Evolutionary conservation across 805 yeast genomes (phyloP), one percentile per base, ranked within the genome.

Genomic region (Priceomyces fermenticarens): DNA sequence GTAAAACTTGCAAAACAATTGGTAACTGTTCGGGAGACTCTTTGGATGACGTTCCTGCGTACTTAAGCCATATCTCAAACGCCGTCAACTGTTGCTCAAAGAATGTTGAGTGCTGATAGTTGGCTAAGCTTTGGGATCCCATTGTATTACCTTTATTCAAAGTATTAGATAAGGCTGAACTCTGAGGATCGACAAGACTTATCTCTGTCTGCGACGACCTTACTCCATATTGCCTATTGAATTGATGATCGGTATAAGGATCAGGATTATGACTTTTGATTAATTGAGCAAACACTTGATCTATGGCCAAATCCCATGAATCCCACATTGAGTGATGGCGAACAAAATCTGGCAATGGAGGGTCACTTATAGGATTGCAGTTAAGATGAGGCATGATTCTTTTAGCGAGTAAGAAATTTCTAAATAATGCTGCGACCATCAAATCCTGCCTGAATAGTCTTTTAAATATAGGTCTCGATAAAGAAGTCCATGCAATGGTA

Each of bases 31-130:
- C 96, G 0, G 99, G 99, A 0, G 97, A 89, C 36, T 82, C 81
- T 52, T 84, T 80, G 0, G 88, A 76, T 32, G 88, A 84, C 0
- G 95, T 80, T 0, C 95, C 95, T 6, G 72, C 70, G 60, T 88
- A 90, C 56, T 88, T 86, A 40, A 93, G 75, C 99, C 99, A 93
- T 29, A 89, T 79, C 55, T 93, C 97, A 66, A 93, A 91, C 8
- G 98, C 98, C 0, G 97, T 93, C 42, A 90, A 71, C 58, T 89
- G 97, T 57, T 89, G 97, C 64, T 93, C 97, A 57, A 93, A 93
- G 58, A 93, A 93, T 2, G 95, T 83, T 3, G 97, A 87, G 56
- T 88, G 96, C 55, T 88, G 90, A 59, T 88, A 88, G 49, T 80
- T 80, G 33, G 71, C 51, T 13, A 62, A 48, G 12, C 53, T 52